A percentile compares a stretch with the other conserved stretches of the same genome.
phyloP scores from a whole-genome alignment of 1,139 yeast genomes.

The Blastobotrys petasosporus region DNA sequence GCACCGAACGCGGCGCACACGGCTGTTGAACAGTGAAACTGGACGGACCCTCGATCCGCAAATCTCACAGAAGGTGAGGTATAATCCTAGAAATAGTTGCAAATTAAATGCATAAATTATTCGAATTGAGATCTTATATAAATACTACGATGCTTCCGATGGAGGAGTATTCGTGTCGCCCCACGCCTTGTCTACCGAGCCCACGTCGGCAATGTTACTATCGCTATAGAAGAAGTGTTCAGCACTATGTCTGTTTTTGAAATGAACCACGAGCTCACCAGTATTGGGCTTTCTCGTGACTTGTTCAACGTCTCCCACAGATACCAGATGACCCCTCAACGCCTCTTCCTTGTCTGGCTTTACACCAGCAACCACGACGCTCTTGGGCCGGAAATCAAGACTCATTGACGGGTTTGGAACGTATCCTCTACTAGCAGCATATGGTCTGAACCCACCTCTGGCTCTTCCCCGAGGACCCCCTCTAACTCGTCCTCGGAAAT shows the following conservation, averaged over 20 bases:
- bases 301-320: conserved; percentile 23
- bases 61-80: too few species aligned
- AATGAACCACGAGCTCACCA: conserved; percentile 31
- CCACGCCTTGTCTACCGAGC: conserved; percentile 33
- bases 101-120: neutral
- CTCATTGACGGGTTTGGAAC: conserved; percentile 13
- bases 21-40: too few species aligned
- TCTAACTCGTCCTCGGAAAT: conserved; percentile 20
- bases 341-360: conserved; percentile 32
- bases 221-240: conserved; percentile 35
- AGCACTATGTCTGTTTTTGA: conserved; percentile 39
- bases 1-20: too few species aligned
- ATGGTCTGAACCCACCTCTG: conserved; percentile 20
- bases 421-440: conserved; percentile 13
- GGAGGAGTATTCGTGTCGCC: conserved; percentile 3
- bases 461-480: conserved; percentile 21
- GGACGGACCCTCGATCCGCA: too few species aligned
- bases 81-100: too few species aligned
- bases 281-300: conserved; percentile 15
- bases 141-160: neutral
- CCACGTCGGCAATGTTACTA: conserved; percentile 30
- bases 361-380: conserved; percentile 32
- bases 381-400: conserved; percentile 38
- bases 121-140: neutral
- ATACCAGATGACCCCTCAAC: conserved; percentile 25